Evolutionary conservation across 2,329 filamentous ascomycete species (phyloP).

Genomic region (Leptoxyphium fumago): DNA sequence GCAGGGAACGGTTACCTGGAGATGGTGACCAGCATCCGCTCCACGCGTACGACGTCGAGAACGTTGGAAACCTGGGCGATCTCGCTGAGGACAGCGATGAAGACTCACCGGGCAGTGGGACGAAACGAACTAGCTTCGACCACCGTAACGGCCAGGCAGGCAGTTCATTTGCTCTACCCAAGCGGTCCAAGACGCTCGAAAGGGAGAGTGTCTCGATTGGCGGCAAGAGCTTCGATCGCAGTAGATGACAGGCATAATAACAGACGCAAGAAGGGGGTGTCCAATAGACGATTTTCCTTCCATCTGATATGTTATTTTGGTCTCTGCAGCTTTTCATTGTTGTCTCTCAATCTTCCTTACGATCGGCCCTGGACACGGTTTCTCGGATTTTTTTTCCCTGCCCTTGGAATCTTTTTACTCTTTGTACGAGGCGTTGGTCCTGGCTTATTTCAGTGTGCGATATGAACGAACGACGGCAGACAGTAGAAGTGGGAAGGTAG

Average conservation of each 20-base stretch:
- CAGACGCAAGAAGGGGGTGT: no score
- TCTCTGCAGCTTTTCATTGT: no score
- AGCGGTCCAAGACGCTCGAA: conserved; percentile 14
- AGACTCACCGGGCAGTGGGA: conserved; percentile 20
- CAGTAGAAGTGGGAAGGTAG: no score
- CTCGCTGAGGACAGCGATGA: conserved; percentile 65
- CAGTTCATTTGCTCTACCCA: conserved; percentile 8
- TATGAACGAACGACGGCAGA: no score
- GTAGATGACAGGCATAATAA: not conserved
- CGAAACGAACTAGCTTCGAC: not conserved
- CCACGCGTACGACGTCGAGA: conserved; percentile 77
- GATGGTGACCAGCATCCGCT: conserved; percentile 62
- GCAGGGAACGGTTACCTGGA: conserved; percentile 11
- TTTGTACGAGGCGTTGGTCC: no score
- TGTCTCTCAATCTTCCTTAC: no score
- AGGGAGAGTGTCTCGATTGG: conserved; percentile 6
- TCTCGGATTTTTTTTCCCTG: no score
- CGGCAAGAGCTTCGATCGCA: conserved; percentile 12
- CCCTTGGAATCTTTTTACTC: no score
- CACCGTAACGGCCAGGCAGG: not conserved
- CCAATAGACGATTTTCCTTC: no score
- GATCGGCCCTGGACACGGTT: no score
- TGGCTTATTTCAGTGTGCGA: no score
- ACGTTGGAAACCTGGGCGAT: conserved; percentile 50
- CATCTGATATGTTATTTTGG: no score